Evolutionary conservation across 2,329 filamentous ascomycete species (phyloP), one percentile per base, ranked within the genome.

Genomic region (Chaetomium olivaceum): DNA sequence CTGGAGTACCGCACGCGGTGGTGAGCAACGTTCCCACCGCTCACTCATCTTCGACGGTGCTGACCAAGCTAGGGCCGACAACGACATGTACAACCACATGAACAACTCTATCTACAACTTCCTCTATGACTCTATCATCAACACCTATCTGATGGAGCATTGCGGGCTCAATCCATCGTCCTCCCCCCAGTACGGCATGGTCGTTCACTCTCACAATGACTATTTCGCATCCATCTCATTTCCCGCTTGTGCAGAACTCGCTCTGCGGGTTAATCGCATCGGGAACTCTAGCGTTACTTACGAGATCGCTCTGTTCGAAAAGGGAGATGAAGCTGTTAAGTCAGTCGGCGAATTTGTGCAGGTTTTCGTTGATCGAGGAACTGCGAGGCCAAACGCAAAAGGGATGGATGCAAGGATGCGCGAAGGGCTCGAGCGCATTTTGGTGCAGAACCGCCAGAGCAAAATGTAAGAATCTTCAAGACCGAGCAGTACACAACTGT

Each of bases 81-180:
- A 96, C 75, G 93, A 97, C 80, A 95, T 96, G 91, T 97, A 95
- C 77, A 85, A 91, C 67, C 94, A 98, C 76, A 87, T 96, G 83
- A 97, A 97, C 80, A 97, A 96, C 75, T 91, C 89, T 50, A 84
- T 95, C 62, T 97, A 97, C 78, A 91, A 91, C 73, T 89, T 91
- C 68, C 83, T 96, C 64, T 95, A 96, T 77, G 94, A 98, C 80
- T 93, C 91, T 1, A 87, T 96, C 65, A 88, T 96, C 75, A 98
- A 97, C 77, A 85, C 89, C 58, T 98, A 95, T 77, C 85, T 98
- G 21, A 92, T 96, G 68, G 82, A 89, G 60, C 82, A 91, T 73
- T 96, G 92, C 77, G 85, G 85, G 14, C 86, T 96, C 61, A 79
- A 90, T 69, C 93, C 92, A 4, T 84, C 86, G 9, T 85, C 84